A percentile compares a stretch with the other conserved stretches of the same genome.
Conservation (phyloP, 2,329 filamentous ascomycete genomes). For the Cordyceps cicadae region DNA sequence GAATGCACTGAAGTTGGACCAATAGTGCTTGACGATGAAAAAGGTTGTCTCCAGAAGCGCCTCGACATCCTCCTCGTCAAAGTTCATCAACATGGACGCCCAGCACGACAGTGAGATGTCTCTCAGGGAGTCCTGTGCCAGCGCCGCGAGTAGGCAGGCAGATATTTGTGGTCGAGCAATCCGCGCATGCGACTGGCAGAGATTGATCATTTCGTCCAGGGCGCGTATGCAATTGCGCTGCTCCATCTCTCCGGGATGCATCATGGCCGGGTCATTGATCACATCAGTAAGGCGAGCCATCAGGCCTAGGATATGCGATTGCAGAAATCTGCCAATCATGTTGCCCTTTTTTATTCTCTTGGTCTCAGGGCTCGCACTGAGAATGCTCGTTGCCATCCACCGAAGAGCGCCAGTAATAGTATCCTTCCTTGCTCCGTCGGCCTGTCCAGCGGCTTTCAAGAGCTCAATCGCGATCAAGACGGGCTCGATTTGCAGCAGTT, state of each 20-base stretch:
- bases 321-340: conserved; percentile 65
- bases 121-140: conserved; percentile 66
- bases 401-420: conserved; percentile 40
- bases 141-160: conserved; percentile 80
- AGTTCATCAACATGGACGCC: conserved; percentile 64
- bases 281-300: conserved; percentile 73
- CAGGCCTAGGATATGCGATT: conserved; percentile 76
- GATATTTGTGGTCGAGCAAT: conserved; percentile 87
- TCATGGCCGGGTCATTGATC: conserved; percentile 58
- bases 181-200: conserved; percentile 65
- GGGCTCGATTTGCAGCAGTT: conserved; percentile 66
- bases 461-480: conserved; percentile 72
- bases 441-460: conserved; percentile 69
- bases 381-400: conserved; percentile 35
- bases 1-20: conserved; percentile 55
- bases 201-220: conserved; percentile 77
- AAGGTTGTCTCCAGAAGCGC: conserved; percentile 81
- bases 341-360: conserved; percentile 45
- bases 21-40: conserved; percentile 76
- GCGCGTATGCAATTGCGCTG: conserved; percentile 71
- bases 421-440: conserved; percentile 44
- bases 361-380: conserved; percentile 31
- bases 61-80: conserved; percentile 72
- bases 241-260: conserved; percentile 52
- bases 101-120: conserved; percentile 76